Percentiles rank a stretch among this genome's conserved stretches.
These are phyloP conservation scores for Arthrobotrys pseudoclavata DNA, from an alignment of 2,329 filamentous ascomycete species.

Conservation along the genomic window DNA sequence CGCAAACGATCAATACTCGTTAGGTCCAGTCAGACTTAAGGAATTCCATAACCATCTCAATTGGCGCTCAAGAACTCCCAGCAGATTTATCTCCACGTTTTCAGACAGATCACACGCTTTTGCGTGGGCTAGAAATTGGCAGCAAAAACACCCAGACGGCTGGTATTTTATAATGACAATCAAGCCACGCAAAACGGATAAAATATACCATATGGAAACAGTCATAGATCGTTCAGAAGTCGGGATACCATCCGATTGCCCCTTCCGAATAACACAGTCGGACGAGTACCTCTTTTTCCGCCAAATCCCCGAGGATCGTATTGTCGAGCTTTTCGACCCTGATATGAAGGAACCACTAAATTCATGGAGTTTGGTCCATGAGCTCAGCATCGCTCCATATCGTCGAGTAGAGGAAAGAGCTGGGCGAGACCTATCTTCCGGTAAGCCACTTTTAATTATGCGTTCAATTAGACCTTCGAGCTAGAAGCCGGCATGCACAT, in stretches of 20 bases:
- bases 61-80: slow-evolving; percentile 13
- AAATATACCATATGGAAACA: slow-evolving; percentile 15
- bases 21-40: neutral
- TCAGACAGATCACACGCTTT: slow-evolving; percentile 13
- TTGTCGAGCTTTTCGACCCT: slow-evolving; percentile 18
- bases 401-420: slow-evolving; percentile 5
- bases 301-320: slow-evolving; percentile 6
- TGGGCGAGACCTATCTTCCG: neutral
- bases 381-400: slow-evolving; percentile 6
- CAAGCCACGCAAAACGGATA: neutral
- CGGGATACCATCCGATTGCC: neutral
- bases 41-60: slow-evolving; percentile 23
- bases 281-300: slow-evolving; percentile 24
- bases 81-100: slow-evolving; percentile 23
- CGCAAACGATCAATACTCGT: neutral
- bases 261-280: neutral
- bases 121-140: slow-evolving; percentile 12
- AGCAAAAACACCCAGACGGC: slow-evolving; percentile 5
- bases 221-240: slow-evolving; percentile 8
- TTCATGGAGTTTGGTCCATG: slow-evolving; percentile 3
- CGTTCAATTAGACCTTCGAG: neutral
- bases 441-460: slow-evolving; percentile 11
- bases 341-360: neutral
- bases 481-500: slow-evolving; percentile 10
- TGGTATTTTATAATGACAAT: slow-evolving; percentile 22